phyloP scores from a whole-genome alignment of 2,329 filamentous ascomycete genomes.

The Xenoacremonium recifei region DNA sequence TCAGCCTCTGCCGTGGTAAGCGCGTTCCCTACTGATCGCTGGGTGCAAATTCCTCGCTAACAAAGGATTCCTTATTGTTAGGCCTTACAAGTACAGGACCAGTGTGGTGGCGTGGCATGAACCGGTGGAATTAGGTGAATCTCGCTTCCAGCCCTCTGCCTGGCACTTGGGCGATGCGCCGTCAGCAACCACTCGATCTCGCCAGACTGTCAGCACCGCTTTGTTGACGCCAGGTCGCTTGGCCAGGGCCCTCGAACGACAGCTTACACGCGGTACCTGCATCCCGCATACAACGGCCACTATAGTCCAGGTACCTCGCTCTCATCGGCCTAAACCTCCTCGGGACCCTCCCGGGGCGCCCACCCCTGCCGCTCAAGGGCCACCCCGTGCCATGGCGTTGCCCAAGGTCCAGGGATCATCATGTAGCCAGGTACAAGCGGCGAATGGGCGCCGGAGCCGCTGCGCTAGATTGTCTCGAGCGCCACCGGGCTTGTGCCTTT shows the following conservation, averaged over 20 bases:
- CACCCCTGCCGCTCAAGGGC: conserved; percentile 5
- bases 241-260: not conserved
- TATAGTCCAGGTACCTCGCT: no score
- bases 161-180: not conserved
- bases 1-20: no score
- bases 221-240: not conserved
- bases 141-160: not conserved
- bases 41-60: no score
- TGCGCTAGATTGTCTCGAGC: conserved; percentile 26
- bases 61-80: no score
- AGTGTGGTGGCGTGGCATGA: not conserved
- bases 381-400: conserved; percentile 25
- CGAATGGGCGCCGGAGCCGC: conserved; percentile 19
- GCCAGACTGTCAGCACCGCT: not conserved
- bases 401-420: no score
- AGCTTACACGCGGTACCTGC: not conserved
- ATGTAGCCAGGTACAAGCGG: conserved; percentile 26
- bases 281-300: not conserved
- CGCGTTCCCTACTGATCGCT: no score
- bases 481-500: conserved; percentile 26
- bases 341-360: conserved; percentile 4
- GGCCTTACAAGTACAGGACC: no score
- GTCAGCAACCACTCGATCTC: no score
- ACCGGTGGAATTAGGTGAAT: not conserved
- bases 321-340: not conserved